phyloP scores from a whole-genome alignment of 176 grass and related monocot species.

The Oryza punctata region DNA sequence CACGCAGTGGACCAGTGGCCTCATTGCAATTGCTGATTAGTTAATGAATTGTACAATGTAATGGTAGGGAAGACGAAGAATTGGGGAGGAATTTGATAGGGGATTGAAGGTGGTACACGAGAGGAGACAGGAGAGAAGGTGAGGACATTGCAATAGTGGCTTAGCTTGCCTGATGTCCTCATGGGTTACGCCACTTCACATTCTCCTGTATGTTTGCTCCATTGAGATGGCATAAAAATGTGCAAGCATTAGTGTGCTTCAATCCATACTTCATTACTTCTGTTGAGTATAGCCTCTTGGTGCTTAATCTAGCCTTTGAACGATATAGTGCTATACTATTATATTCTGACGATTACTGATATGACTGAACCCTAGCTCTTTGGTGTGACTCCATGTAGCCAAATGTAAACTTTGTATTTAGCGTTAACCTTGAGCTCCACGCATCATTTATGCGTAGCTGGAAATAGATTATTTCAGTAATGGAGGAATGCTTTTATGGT shows the following conservation, averaged over 20 bases:
- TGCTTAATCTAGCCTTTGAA: background rate
- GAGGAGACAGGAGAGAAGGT: background rate
- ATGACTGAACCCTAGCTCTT: slow-evolving; percentile 12
- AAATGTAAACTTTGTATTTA: background rate
- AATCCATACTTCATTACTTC: background rate
- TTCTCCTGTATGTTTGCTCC: background rate
- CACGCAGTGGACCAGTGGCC: too few relatives aligned
- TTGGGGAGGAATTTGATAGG: background rate
- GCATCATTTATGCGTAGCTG: background rate
- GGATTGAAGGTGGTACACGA: background rate
- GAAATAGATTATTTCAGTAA: background rate
- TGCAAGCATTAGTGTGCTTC: background rate
- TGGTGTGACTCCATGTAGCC: background rate
- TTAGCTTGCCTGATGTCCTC: background rate
- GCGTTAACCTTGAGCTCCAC: background rate
- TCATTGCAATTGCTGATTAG: background rate
- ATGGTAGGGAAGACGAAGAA: background rate
- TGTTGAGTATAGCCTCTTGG: background rate
- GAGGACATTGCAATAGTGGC: background rate
- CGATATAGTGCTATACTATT: background rate
- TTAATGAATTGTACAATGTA: background rate
- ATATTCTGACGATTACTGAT: slow-evolving; percentile 7
- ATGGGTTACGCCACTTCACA: background rate
- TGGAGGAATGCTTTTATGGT: background rate
- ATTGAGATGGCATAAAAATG: background rate